Evolutionary conservation across 805 yeast species (phyloP), one percentile per base, ranked within the genome.

Genomic region (Ogataea nitratoaversa): DNA sequence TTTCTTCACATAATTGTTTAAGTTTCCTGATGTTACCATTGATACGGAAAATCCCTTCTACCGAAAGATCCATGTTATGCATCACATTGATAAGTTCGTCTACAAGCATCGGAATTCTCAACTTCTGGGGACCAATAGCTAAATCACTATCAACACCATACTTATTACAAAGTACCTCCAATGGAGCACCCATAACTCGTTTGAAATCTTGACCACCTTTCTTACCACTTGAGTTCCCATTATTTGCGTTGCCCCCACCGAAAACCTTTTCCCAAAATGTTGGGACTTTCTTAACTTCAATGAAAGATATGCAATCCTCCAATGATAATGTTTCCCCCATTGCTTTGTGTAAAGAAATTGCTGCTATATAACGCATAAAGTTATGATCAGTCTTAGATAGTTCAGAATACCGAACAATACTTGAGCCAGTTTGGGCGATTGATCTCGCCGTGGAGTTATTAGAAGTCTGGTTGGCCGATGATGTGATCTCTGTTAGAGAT

Each of bases 41-140:
- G 57, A 90, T 84, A 54, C 99, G 78, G 73, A 93, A 93, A 4
- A 93, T 83, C 44, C 99, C 99, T 62, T 93, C 99, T 23, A 82
- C 89, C 3, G 97, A 86, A 83, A 91, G 78, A 63, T 93, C 98
- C 71, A 86, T 88, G 44, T 84, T 91, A 38, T 86, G 76, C 68
- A 93, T 75, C 0, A 95, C 85, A 23, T 78, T 75, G 27, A 93
- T 78, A 14, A 90, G 67, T 54, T 93, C 98, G 53, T 91, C 98
- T 32, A 93, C 72, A 29, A 93, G 68, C 35, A 86, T 72, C 1
- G 99, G 99, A 31, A 93, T 84, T 28, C 80, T 73, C 32, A 93
- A 72, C 48, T 80, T 80, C 1, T 80, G 68, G 0, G 95, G 89
- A 0, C 95, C 96, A 34, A 84, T 83, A 2, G 95, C 95, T 19